Evolutionary conservation across 805 yeast species (phyloP), one percentile per base, ranked within the genome.

Genomic region (Saccharomycopsis sp.): DNA sequence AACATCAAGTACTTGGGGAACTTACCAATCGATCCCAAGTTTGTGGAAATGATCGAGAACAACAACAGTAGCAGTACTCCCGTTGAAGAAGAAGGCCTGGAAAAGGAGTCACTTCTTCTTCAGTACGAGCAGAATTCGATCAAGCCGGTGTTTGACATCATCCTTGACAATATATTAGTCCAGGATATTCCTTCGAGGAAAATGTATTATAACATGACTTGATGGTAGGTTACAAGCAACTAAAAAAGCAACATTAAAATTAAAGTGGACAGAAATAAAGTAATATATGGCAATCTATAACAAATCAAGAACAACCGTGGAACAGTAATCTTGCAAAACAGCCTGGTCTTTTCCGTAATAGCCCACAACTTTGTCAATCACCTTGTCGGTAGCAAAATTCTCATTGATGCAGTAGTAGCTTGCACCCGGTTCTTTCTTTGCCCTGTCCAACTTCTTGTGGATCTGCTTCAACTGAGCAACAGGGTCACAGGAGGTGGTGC

Each of bases 11-110:
- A 79, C 52, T 62, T 94, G 48, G 98, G 97, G 0, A 76, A 77
- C 39, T 77, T 92, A 4, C 99, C 99, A 0, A 84, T 92, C 20
- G 97, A 92, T 55, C 97, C 98, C 2, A 69, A 68, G 37, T 92
- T 94, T 63, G 89, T 84, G 27, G 86, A 84, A 51, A 59, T 86
- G 67, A 75, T 92, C n/a, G 99, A 92, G 58, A 65, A 62, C 41
- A 79, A 77, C 50, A 58, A 65, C 38, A 65, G 66, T 42, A 52
- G 58, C 21, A 48, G 52, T 3, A 51, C 54, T 15, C n/a, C n/a
- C n/a, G 54, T 22, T 21, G 21, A 32, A 41, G 10, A 5, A 19
- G 19, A 22, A 41, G 41, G 36, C 13, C 12, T 17, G 20, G 12
- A 20, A 12, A 23, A 27, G 7, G 48, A 49, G 15, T 46, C 53